Base-by-base conservation (phyloP, 345 rosid genomes). In the Salix suchowensis region DNA sequence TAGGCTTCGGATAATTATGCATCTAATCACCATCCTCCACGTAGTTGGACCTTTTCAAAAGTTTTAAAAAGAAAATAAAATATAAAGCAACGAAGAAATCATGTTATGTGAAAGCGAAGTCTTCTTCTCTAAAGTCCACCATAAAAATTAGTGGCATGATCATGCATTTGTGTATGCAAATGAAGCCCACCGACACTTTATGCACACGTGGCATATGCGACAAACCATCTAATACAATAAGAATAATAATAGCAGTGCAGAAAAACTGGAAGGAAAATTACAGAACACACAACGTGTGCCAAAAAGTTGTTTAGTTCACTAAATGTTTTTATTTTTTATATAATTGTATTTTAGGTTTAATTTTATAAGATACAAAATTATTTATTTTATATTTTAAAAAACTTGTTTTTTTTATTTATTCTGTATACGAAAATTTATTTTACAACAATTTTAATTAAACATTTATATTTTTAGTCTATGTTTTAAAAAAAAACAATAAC, bases 191-290 rank as follows among this genome's bases (percentile, higher is more conserved):
- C 81, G 81, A 78, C 81, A 72, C 77, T 67, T 32, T 34, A 73
- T 76, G 83, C 68, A 75, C 82, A 83, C 76, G 88, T 83, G 88
- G 87, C 87, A 67, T 81, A 55, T 65, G 74, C 64, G 85, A 88
- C 87, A 67, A 67, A 60, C 14, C 39, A 68, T 55, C 6, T 23
- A 30, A 30, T 10, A 13, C 42, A 55, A 11, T 54, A 37, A 18
- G 34, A 67, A 66, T 37, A 72, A 66, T 37, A 72, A 55, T 72
- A 46, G 55, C 36, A 40, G n/a, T 7, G 70, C 34, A 32, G 34
- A 32, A 46, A 65, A 36, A 34, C 64, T 30, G 36, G 32, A 30
- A 44, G 28, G 46, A 46, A 70, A 64, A 50, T 26, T 64, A 7
- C 26, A 77, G 9, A 50, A 8, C 80, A 70, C 71, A 79, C 76